phyloP scores from a whole-genome alignment of 225 moss, liverwort and hornwort genomes.

The Ulota crispa region DNA sequence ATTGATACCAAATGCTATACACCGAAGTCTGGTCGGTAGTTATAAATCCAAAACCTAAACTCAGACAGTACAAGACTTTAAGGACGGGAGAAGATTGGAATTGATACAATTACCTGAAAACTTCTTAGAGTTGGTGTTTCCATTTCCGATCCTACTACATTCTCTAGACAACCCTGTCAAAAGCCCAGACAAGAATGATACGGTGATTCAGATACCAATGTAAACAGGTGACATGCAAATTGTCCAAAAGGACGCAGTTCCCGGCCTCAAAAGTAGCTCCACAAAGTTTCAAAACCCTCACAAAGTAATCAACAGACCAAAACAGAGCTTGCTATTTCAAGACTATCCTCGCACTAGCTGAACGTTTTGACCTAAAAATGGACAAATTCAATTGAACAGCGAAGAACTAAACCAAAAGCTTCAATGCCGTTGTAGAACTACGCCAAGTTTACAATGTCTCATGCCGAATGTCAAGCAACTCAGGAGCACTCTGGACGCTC shows the following conservation, averaged over 20 bases:
- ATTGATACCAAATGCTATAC: neutral
- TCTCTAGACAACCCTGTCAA: neutral
- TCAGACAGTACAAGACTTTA: neutral
- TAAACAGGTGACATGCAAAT: neutral
- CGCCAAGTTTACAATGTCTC: neutral
- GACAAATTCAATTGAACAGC: neutral
- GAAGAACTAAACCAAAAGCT: neutral
- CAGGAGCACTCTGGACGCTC: neutral
- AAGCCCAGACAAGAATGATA: neutral
- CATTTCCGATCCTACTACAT: slow-evolving; percentile 28
- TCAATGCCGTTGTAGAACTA: neutral
- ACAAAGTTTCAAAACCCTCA: neutral
- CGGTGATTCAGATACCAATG: neutral
- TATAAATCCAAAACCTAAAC: neutral
- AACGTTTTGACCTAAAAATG: slow-evolving; percentile 23
- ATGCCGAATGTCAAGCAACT: slow-evolving; percentile 1
- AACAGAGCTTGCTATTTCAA: neutral
- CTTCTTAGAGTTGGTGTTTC: slow-evolving; percentile 8
- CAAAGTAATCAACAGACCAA: neutral
- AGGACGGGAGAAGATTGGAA: neutral
- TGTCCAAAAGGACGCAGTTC: neutral
- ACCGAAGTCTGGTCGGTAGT: neutral
- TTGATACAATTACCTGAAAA: neutral
- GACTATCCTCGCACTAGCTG: slow-evolving; percentile 8
- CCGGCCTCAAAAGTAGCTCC: neutral